These are phyloP conservation scores for Alternaria conjuncta DNA, from an alignment of 2,329 filamentous ascomycete species.

Conservation along the genomic window DNA sequence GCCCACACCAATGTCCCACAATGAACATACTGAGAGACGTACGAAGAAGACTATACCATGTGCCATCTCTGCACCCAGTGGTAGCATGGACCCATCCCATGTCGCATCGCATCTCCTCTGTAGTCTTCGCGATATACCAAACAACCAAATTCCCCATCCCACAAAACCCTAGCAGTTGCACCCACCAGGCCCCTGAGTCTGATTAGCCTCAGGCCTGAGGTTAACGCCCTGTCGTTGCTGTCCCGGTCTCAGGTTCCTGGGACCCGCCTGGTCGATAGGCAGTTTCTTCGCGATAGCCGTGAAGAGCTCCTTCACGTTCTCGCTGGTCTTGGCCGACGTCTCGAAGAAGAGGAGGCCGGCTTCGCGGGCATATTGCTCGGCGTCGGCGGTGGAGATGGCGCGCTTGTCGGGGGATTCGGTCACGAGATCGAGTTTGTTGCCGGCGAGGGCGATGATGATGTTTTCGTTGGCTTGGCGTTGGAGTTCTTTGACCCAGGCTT, in stretches of 20 bases:
- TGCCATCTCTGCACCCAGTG: background rate
- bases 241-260: slow-evolving; percentile 74
- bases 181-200: slow-evolving; percentile 63
- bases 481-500: slow-evolving; percentile 98
- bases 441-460: slow-evolving; percentile 97
- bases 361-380: slow-evolving; percentile 93
- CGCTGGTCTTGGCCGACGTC: slow-evolving; percentile 95
- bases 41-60: background rate
- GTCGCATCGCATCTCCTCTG: background rate
- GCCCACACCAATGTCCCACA: slow-evolving; percentile 3
- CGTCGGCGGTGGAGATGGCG: slow-evolving; percentile 85
- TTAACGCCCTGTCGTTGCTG: slow-evolving; percentile 70
- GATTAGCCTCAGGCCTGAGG: slow-evolving; percentile 66
- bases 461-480: slow-evolving; percentile 99
- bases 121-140: background rate
- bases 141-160: slow-evolving; percentile 7
- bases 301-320: slow-evolving; percentile 95
- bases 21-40: slow-evolving; percentile 1
- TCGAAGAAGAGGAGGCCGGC: slow-evolving; percentile 97
- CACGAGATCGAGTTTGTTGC: slow-evolving; percentile 93
- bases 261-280: slow-evolving; percentile 93
- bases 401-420: slow-evolving; percentile 95
- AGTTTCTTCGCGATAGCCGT: slow-evolving; percentile 98
- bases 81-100: background rate
- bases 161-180: slow-evolving; percentile 66